Evolutionary conservation across 2,329 filamentous ascomycete species (phyloP).

Genomic region (Geosmithia putterillii): DNA sequence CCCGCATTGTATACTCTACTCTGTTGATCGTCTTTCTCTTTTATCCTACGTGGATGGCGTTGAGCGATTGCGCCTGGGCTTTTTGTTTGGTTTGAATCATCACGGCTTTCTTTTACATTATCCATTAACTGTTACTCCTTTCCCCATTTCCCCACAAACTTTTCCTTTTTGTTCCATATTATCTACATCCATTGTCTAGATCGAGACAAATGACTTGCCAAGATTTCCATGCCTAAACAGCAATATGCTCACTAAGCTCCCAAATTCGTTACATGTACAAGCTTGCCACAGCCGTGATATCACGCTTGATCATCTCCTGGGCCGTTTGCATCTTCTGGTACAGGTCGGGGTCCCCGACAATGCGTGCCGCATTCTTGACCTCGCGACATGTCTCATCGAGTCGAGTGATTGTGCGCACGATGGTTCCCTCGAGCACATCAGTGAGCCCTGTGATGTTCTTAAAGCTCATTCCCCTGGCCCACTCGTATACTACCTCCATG

Average conservation of each 20-base stretch:
- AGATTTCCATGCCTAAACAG: neutral
- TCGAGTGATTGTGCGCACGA: slow-evolving; percentile 86
- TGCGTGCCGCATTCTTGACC: slow-evolving; percentile 90
- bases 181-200: neutral
- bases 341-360: slow-evolving; percentile 86
- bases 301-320: slow-evolving; percentile 95
- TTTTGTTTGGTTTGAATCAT: neutral
- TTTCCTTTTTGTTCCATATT: too few relatives aligned
- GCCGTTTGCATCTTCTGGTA: slow-evolving; percentile 96
- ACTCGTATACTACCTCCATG: slow-evolving; percentile 97
- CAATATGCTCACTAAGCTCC: neutral
- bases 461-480: slow-evolving; percentile 96
- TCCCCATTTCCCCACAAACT: neutral
- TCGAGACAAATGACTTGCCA: neutral
- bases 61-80: neutral
- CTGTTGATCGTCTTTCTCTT: neutral
- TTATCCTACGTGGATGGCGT: neutral
- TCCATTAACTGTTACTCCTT: neutral
- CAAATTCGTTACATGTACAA: slow-evolving; percentile 58
- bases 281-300: slow-evolving; percentile 82
- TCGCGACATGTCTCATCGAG: slow-evolving; percentile 94
- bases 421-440: slow-evolving; percentile 92
- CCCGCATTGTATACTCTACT: neutral
- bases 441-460: slow-evolving; percentile 94
- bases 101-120: slow-evolving; percentile 1